Evolutionary conservation across 495 filamentous ascomycete genomes (phyloP), one percentile per base, ranked within the genome.

Genomic region (Cetradonia linearis): DNA sequence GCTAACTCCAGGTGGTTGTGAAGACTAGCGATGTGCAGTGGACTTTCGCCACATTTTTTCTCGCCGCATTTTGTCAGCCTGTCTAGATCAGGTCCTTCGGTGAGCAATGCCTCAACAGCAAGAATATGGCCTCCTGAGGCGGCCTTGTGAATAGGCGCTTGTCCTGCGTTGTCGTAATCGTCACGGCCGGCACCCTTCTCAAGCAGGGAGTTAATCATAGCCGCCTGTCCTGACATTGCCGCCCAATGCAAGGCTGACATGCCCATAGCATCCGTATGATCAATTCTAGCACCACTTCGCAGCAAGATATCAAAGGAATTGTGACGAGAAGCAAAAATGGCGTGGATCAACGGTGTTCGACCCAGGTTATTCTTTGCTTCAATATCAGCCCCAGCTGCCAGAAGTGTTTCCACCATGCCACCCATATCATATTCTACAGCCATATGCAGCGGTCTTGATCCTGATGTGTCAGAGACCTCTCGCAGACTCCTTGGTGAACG

Each of bases 361-460:
- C 55, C 59, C 27, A 38, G 53, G n/a, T 68, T 69, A 56, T 69
- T 62, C 49, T 67, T 67, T 7, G 64, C 61, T 27, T 72, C 62
- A 28, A 67, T 58, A n/a, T 67, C 63, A 18, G 64, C 68, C 2
- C 67, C 66, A 56, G 48, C 57, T 16, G 60, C 53, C n/a, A 70
- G 28, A 18, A 70, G 55, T 30, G 47, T 34, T n/a, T 62, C 55
- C 33, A 66, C 63, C 38, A 66, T 60, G 11, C 27, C 61, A 20
- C 23, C 44, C 47, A 61, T 36, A 5, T 53, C 64, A 40, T 28
- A 7, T 5, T 57, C 40, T 20, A 31, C 44, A 5, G 64, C 64
- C 25, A 63, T 36, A 27, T 66, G 60, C 34, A 66, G 25, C 13
- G 64, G 64, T 33, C 33, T 63, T 23, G 44, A 50, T 37, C 60